A percentile compares a stretch with the other conserved stretches of the same genome.
These are phyloP conservation scores for Isabelozyma pseudorhagii DNA, from an alignment of 805 yeast species.

Conservation along the genomic window DNA sequence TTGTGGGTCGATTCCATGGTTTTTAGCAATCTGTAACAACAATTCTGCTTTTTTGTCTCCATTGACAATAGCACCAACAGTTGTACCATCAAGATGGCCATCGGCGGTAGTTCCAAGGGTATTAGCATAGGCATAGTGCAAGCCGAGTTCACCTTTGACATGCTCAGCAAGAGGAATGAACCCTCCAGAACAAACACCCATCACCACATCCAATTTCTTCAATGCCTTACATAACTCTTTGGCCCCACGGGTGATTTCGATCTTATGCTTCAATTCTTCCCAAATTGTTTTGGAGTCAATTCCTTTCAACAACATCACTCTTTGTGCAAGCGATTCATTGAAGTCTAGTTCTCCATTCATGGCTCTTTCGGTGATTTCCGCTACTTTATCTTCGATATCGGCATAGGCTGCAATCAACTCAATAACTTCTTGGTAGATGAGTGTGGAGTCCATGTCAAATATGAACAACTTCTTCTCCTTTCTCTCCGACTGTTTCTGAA, in stretches of 20 bases:
- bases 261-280: constrained; percentile 69
- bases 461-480: constrained; percentile 59
- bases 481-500: constrained; percentile 24
- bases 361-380: constrained; percentile 85
- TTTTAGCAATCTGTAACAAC: constrained; percentile 56
- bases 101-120: constrained; percentile 43
- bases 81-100: constrained; percentile 67
- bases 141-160: constrained; percentile 61
- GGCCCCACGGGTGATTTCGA: constrained; percentile 85
- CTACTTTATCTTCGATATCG: constrained; percentile 82
- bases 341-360: constrained; percentile 98
- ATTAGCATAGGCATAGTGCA: constrained; percentile 92
- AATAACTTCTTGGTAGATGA: constrained; percentile 94
- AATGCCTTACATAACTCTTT: constrained; percentile 62
- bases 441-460: constrained; percentile 97
- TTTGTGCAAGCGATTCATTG: constrained; percentile 67
- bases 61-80: constrained; percentile 80
- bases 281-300: constrained; percentile 70
- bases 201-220: constrained; percentile 56
- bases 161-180: constrained; percentile 82
- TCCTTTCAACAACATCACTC: constrained; percentile 82
- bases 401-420: constrained; percentile 94
- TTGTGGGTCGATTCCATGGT: constrained; percentile 48
- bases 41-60: constrained; percentile 79
- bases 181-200: constrained; percentile 94